These are phyloP conservation scores for Starmerella stigmatis DNA, from an alignment of 805 yeast species.

Conservation along the genomic window DNA sequence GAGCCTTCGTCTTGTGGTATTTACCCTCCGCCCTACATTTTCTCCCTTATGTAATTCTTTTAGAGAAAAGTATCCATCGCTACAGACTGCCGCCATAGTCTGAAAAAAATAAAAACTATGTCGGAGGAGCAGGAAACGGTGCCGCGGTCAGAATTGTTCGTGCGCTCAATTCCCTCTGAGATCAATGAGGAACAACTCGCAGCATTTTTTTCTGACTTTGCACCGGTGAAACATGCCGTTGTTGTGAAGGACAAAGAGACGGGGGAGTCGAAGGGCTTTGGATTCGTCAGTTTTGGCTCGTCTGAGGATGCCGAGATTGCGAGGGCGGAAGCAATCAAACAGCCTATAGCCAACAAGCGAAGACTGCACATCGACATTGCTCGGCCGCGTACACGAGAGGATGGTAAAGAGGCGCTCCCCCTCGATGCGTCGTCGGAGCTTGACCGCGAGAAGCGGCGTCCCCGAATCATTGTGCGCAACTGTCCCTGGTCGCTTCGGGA, in stretches of 20 bases:
- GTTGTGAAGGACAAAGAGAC: constrained; percentile 70
- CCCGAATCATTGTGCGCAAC: constrained; percentile 80
- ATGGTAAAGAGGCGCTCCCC: constrained; percentile 14
- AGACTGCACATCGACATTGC: constrained; percentile 75
- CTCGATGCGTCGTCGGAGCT: constrained; percentile 15
- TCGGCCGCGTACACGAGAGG: constrained; percentile 72
- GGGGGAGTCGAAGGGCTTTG: constrained; percentile 76
- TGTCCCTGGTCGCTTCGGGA: constrained; percentile 92
- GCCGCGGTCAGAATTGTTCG: constrained; percentile 45
- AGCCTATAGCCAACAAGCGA: constrained; percentile 50
- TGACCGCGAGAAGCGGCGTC: constrained; percentile 55
- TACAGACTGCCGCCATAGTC: background rate
- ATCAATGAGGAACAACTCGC: constrained; percentile 75
- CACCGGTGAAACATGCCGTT: constrained; percentile 91
- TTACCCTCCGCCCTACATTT: background rate
- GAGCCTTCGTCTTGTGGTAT: no score
- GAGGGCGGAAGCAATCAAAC: constrained; percentile 51
- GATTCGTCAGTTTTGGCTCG: constrained; percentile 79
- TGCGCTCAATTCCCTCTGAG: constrained; percentile 69
- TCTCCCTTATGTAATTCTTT: constrained; percentile 2
- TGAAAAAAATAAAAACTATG: background rate
- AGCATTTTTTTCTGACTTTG: constrained; percentile 79
- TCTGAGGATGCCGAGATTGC: constrained; percentile 81
- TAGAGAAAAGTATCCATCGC: background rate
- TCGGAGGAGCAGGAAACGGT: background rate